Conservation (phyloP, 345 rosid genomes). For the Punica granatum region DNA sequence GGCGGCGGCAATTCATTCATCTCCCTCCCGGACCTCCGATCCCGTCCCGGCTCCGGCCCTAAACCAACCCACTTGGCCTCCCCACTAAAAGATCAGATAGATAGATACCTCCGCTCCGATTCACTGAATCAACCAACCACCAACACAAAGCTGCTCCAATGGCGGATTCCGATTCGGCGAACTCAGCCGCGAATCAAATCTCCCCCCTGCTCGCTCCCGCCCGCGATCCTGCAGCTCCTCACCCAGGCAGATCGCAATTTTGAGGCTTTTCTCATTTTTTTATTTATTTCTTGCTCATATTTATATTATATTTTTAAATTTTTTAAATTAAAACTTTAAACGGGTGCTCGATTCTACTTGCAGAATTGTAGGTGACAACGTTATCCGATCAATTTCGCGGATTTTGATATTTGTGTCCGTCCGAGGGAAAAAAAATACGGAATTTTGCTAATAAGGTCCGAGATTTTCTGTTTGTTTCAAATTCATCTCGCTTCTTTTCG, state of each 20-base stretch:
- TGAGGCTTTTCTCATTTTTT: background rate
- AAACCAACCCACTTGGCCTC: too few species aligned
- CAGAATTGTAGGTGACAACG: too few species aligned
- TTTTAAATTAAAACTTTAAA: too few species aligned
- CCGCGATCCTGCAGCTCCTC: background rate
- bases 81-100: too few species aligned
- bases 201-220: background rate
- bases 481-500: background rate
- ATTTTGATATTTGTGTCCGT: too few species aligned
- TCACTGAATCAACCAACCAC: background rate
- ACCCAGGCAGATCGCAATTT: background rate
- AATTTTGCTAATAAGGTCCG: background rate
- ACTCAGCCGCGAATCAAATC: background rate
- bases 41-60: background rate
- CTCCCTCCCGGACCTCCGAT: slow-evolving; percentile 14
- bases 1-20: slow-evolving; percentile 29
- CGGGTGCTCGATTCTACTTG: too few species aligned
- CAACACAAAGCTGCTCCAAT: background rate
- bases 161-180: background rate
- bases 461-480: background rate
- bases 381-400: too few species aligned
- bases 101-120: background rate
- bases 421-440: too few species aligned
- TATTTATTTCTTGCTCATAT: background rate
- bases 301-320: background rate